Evolutionary conservation across 768 basidiomycete species (phyloP), one percentile per base, ranked within the genome.

Genomic region (Stropharia rugosoannulata): DNA sequence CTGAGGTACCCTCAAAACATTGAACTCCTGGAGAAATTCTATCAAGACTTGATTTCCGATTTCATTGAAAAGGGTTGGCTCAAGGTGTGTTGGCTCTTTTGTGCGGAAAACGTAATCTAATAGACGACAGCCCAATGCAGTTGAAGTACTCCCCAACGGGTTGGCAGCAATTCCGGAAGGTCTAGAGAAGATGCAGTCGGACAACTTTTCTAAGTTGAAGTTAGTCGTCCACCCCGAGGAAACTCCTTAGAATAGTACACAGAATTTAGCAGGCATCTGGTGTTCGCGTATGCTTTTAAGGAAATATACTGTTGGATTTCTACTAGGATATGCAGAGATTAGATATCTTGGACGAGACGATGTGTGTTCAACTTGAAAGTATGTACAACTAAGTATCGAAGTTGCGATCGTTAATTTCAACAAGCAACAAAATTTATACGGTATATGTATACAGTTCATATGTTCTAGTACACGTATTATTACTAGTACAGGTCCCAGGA

Each of bases 61-160:
- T 60, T 50, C 25, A 40, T 66, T 9, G 60, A 59, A 19, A 60
- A 58, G 7, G 66, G 64, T 4, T 16, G 54, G 19, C 59, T 69
- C 41, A 55, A 65, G 60, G 65, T 64, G 19, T 49, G 51, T 19
- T 35, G 41, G 25, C 12, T 27, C 39, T 15, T 13, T 51, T n/a
- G 2, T 19, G 19, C 1, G 4, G 2, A 1, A 7, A 27, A 2
- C 3, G 9, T 22, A 29, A 8, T 12, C 2, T 29, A 12, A 42
- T 43, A 29, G 12, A 6, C 4, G 18, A 35, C 32, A 52, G 51
- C 42, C 42, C 6, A 52, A 52, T 19, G 25, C 8, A 19, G 36
- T 52, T 13, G 42, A 52, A 13, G 51, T 52, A 11, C 16, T 52
- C 12, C 42, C 41, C 5, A 35, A 35, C 44, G 51, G 51, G 6